A percentile compares a stretch with the other conserved stretches of the same genome.
Conservation (phyloP, 176 grass and related monocot species). For the maize (Zea mays) region DNA sequence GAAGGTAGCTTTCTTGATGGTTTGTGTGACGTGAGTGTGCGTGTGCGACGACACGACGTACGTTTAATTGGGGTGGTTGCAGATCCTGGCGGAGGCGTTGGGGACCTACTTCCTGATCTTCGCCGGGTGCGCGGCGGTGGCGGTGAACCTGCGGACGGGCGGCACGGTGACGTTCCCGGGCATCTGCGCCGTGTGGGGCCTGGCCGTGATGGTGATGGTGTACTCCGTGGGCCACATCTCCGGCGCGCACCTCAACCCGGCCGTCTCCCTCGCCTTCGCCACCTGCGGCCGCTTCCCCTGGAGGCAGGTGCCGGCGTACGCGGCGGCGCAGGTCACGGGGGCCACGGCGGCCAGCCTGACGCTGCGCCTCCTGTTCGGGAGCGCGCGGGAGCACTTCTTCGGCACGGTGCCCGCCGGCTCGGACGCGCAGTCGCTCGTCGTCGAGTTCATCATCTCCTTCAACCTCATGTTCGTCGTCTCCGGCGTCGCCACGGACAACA, state of each 20-base stretch:
- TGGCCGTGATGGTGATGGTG: slow-evolving; percentile 88
- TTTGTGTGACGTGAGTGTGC: too few relatives aligned
- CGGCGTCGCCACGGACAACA: slow-evolving; percentile 88
- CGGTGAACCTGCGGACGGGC: slow-evolving; percentile 58
- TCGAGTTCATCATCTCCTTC: slow-evolving; percentile 95
- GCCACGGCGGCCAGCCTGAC: slow-evolving; percentile 63
- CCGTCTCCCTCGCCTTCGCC: slow-evolving; percentile 80
- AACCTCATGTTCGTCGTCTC: slow-evolving; percentile 97
- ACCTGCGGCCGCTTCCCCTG: slow-evolving; percentile 80
- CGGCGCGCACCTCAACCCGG: slow-evolving; percentile 90
- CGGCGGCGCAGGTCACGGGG: slow-evolving; percentile 57
- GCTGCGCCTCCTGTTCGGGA: slow-evolving; percentile 61
- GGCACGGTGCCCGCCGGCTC: slow-evolving; percentile 73
- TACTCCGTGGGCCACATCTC: slow-evolving; percentile 97
- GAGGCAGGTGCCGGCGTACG: slow-evolving; percentile 80
- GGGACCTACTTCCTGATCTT: slow-evolving; percentile 93
- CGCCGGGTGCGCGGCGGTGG: slow-evolving; percentile 76
- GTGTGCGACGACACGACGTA: too few relatives aligned
- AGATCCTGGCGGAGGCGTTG: slow-evolving; percentile 74
- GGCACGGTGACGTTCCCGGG: slow-evolving; percentile 86
- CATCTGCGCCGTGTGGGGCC: slow-evolving; percentile 81
- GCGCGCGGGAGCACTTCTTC: slow-evolving; percentile 49
- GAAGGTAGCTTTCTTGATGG: slow-evolving; percentile 23
- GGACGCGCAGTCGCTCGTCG: slow-evolving; percentile 64
- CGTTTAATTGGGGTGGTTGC: neutral